Base-by-base conservation (phyloP, 1,284 basidiomycete genomes). In the Amylostereum chailletii region DNA sequence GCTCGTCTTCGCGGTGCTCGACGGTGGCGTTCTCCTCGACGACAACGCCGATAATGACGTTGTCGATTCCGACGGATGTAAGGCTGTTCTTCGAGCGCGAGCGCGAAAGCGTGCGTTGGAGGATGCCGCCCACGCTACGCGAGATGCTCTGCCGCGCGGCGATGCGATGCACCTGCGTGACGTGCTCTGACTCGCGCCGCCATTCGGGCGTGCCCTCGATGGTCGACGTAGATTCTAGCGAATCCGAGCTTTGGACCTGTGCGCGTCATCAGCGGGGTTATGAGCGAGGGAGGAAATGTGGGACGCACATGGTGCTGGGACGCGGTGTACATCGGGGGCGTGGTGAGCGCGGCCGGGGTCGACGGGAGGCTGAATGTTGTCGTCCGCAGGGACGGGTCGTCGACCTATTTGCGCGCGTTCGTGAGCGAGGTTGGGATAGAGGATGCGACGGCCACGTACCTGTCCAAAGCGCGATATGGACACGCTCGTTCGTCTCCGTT, bases 121-220 rank as follows among this genome's bases (percentile, higher is more conserved):
- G 66, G 33, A 80, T 61, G 7, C 65, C 64, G 43, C 71, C 71
- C 26, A 79, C 61, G 10, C 75, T 72, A 53, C 71, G 71, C 3
- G 77, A 73, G 46, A 83, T 64, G 48, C 68, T 72, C 55, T 69
- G 71, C 42, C 70, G 70, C 4, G 72, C 74, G 1, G 68, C 70
- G 60, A 82, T 80, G 53, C 72, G 73, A 49, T 75, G 71, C 57
- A 84, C 71, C 55, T 76, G 76, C 3, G 77, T 81, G 49, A 80
- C 73, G 51, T 75, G 72, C 51, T 71, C 67, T 7, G n/a, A 26
- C 10, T 10, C 34, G 10, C 29, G n/a, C 36, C 34, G 46, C 19
- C 8, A 10, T 26, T 37, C 46, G 36, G 34, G 36, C 30, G 26
- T 37, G 36, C 36, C 36, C 19, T 32, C 43, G 43, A 32, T 27